A percentile compares a stretch with the other conserved stretches of the same genome.
phyloP scores from a whole-genome alignment of 352 stramenopile genomes.

The Globisporangium sylvaticum region DNA sequence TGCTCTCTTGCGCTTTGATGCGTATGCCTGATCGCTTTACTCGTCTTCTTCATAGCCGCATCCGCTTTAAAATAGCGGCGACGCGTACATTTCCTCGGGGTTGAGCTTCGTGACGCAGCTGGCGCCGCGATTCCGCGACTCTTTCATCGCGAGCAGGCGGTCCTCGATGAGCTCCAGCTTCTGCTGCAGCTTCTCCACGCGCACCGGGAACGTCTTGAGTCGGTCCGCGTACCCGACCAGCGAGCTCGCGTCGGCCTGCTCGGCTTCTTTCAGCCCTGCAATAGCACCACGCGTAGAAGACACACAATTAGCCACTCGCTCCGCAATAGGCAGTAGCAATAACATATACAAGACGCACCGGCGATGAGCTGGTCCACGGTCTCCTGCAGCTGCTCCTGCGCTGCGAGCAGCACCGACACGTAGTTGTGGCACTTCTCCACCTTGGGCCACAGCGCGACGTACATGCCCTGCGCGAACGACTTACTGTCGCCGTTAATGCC shows the following conservation, averaged over 20 bases:
- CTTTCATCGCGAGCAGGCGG: slow-evolving; percentile 59
- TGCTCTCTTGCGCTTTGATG: too few species aligned
- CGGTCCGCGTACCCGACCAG: slow-evolving; percentile 70
- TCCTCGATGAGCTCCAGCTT: slow-evolving; percentile 70
- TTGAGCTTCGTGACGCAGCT: slow-evolving; percentile 29
- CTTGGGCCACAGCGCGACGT: slow-evolving; percentile 79
- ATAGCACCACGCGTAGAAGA: background rate
- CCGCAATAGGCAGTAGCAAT: background rate
- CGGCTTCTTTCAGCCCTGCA: slow-evolving; percentile 55
- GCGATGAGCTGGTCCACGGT: slow-evolving; percentile 61
- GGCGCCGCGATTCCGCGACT: slow-evolving; percentile 30
- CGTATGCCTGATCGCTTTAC: too few species aligned
- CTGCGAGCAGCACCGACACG: slow-evolving; percentile 59
- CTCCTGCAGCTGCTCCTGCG: slow-evolving; percentile 67
- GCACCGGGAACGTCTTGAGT: slow-evolving; percentile 58
- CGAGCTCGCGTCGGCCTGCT: slow-evolving; percentile 48
- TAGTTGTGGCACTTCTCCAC: slow-evolving; percentile 79
- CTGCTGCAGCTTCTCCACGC: slow-evolving; percentile 61
- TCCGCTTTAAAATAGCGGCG: slow-evolving; percentile 48
- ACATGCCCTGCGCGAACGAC: slow-evolving; percentile 72
- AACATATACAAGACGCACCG: slow-evolving; percentile 21
- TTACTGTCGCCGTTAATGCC: background rate
- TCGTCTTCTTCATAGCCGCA: too few species aligned
- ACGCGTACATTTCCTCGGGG: slow-evolving; percentile 23
- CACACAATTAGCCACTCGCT: background rate